Conservation (phyloP, 352 stramenopile species). For the Pythium aquatile region DNA sequence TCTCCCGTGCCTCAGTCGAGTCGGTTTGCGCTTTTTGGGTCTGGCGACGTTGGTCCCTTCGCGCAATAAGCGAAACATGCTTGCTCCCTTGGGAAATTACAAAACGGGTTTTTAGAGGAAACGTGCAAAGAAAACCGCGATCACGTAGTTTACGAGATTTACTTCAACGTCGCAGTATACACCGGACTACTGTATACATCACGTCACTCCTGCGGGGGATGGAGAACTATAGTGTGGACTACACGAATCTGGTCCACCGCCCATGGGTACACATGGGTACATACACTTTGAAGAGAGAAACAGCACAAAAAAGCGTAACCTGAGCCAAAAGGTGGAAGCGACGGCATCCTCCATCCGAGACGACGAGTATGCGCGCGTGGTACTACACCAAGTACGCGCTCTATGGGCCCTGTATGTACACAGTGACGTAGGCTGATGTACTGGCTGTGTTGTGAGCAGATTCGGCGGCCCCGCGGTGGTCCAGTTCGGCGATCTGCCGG, state of each 20-base stretch:
- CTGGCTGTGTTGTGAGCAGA: conserved; percentile 22
- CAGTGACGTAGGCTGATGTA: background rate
- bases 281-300: conserved; percentile 7
- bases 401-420: background rate
- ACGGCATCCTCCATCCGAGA: background rate
- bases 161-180: conserved; percentile 4
- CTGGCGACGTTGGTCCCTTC: background rate
- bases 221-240: background rate
- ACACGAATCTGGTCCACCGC: background rate
- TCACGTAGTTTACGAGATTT: conserved; percentile 8
- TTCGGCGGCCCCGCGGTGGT: conserved; percentile 60
- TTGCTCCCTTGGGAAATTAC: conserved; percentile 5
- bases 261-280: background rate
- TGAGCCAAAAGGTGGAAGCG: conserved; percentile 7
- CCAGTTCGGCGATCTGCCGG: conserved; percentile 53
- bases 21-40: background rate
- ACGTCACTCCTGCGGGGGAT: conserved; percentile 7
- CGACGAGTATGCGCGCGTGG: conserved; percentile 60
- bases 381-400: conserved; percentile 62
- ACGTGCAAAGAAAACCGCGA: conserved; percentile 9
- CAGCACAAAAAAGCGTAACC: background rate
- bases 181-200: background rate
- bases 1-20: background rate
- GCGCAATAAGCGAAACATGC: conserved; percentile 5
- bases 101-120: conserved; percentile 17